phyloP scores from a whole-genome alignment of 2,329 filamentous ascomycete genomes.

The Epichloe typhina region DNA sequence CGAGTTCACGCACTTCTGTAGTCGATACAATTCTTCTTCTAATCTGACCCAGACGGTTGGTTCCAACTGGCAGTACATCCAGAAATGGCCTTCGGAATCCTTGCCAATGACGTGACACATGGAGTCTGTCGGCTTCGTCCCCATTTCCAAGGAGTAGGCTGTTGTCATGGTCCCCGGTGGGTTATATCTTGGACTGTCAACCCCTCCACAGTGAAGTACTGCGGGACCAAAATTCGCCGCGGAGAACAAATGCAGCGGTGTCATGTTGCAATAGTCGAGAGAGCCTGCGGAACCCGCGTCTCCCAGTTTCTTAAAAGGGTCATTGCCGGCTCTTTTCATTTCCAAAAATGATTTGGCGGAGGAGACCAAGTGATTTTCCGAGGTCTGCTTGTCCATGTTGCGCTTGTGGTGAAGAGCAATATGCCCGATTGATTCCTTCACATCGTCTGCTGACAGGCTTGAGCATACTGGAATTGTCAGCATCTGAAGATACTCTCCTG shows the following conservation, averaged over 20 bases:
- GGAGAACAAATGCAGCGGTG: conserved; percentile 2
- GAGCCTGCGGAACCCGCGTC: neutral
- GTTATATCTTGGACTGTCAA: conserved; percentile 2
- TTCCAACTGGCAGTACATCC: conserved; percentile 7
- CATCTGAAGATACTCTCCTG: conserved; percentile 5
- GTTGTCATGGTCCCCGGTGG: conserved; percentile 4
- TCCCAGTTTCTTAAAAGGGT: neutral
- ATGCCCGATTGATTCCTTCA: neutral
- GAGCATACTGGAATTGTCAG: conserved; percentile 4
- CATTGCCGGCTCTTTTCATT: neutral
- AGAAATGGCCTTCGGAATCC: conserved; percentile 4
- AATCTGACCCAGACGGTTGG: conserved; percentile 5
- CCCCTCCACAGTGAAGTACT: neutral
- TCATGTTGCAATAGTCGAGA: conserved; percentile 4
- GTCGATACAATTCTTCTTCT: conserved; percentile 6
- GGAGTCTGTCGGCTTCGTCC: neutral
- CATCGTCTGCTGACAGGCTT: neutral
- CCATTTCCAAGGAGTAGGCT: conserved; percentile 1
- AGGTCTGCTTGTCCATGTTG: conserved; percentile 1
- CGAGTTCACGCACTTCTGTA: conserved; percentile 6
- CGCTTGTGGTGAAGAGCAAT: conserved; percentile 5
- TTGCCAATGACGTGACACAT: conserved; percentile 4
- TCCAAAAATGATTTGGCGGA: neutral
- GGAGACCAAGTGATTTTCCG: conserved; percentile 1
- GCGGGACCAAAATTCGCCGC: conserved; percentile 5